Evolutionary conservation across 768 basidiomycete species (phyloP).

Genomic region (Tylopilus plumbeoviolaceoides): DNA sequence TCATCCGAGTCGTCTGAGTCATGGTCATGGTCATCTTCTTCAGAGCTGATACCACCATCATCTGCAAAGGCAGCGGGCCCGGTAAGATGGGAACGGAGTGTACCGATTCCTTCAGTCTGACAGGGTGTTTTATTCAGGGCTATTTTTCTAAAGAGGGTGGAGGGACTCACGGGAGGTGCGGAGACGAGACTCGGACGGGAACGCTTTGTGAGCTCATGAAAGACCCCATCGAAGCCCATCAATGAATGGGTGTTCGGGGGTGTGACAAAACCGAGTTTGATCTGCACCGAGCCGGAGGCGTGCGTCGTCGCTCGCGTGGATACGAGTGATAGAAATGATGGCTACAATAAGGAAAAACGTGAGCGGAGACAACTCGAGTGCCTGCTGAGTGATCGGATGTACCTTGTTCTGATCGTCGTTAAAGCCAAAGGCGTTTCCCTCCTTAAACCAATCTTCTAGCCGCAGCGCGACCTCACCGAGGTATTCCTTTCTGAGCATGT

Average conservation of each 20-base stretch:
- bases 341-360: constrained; percentile 29
- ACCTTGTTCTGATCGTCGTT: constrained; percentile 69
- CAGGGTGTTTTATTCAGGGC: neutral
- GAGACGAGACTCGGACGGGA: constrained; percentile 67
- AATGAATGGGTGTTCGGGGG: constrained; percentile 39
- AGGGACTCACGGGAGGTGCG: constrained; percentile 66
- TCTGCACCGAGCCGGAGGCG: constrained; percentile 50
- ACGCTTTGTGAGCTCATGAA: constrained; percentile 57
- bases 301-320: constrained; percentile 43
- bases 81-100: constrained; percentile 59
- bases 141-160: neutral
- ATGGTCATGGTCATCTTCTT: constrained; percentile 39
- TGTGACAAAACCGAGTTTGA: constrained; percentile 59
- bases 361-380: neutral
- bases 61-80: constrained; percentile 64
- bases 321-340: constrained; percentile 43
- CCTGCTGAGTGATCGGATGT: constrained; percentile 19
- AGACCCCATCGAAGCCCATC: constrained; percentile 59
- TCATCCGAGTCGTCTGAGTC: constrained; percentile 25
- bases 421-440: constrained; percentile 44
- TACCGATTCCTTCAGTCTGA: constrained; percentile 85
- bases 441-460: constrained; percentile 76
- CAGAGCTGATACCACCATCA: constrained; percentile 70
- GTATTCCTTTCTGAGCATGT: constrained; percentile 81
- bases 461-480: constrained; percentile 81